Evolutionary conservation across 768 basidiomycete species (phyloP).

Genomic region (Boletus barrowsii): DNA sequence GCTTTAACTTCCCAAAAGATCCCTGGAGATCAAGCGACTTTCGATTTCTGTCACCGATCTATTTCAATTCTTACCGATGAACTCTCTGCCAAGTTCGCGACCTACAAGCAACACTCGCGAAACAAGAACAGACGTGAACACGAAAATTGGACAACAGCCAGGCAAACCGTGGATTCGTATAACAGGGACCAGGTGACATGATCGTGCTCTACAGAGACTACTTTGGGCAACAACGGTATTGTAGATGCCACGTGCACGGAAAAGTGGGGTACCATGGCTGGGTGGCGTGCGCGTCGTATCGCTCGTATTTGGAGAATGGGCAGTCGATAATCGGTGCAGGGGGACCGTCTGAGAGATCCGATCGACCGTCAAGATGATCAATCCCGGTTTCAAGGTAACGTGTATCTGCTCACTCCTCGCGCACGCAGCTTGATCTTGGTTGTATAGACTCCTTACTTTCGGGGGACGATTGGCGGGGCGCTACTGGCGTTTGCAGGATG

Average conservation of each 20-base stretch:
- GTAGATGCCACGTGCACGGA: neutral
- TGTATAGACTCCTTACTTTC: slow-evolving; percentile 13
- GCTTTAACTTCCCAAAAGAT: slow-evolving; percentile 9
- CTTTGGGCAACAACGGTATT: slow-evolving; percentile 48
- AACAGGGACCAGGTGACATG: slow-evolving; percentile 13
- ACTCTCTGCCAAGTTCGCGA: slow-evolving; percentile 37
- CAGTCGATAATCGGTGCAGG: slow-evolving; percentile 31
- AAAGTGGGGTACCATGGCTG: slow-evolving; percentile 36
- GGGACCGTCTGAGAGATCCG: slow-evolving; percentile 32
- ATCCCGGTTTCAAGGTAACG: slow-evolving; percentile 18
- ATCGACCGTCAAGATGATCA: slow-evolving; percentile 2
- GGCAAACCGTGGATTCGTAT: slow-evolving; percentile 38
- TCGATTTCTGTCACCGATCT: slow-evolving; percentile 48
- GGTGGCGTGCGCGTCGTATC: slow-evolving; percentile 32
- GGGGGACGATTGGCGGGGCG: slow-evolving; percentile 10
- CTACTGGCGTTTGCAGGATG: slow-evolving; percentile 11
- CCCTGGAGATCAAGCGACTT: slow-evolving; percentile 29
- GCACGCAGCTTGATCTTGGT: neutral
- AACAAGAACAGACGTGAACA: slow-evolving; percentile 29
- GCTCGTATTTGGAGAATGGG: slow-evolving; percentile 36
- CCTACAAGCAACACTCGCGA: slow-evolving; percentile 36
- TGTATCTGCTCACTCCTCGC: neutral
- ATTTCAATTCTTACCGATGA: slow-evolving; percentile 33
- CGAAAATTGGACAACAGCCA: slow-evolving; percentile 38
- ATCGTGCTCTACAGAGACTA: slow-evolving; percentile 31